A percentile compares a stretch with the other conserved stretches of the same genome.
phyloP scores from a whole-genome alignment of 2,329 filamentous ascomycete species.

The Botrytis sinoallii region DNA sequence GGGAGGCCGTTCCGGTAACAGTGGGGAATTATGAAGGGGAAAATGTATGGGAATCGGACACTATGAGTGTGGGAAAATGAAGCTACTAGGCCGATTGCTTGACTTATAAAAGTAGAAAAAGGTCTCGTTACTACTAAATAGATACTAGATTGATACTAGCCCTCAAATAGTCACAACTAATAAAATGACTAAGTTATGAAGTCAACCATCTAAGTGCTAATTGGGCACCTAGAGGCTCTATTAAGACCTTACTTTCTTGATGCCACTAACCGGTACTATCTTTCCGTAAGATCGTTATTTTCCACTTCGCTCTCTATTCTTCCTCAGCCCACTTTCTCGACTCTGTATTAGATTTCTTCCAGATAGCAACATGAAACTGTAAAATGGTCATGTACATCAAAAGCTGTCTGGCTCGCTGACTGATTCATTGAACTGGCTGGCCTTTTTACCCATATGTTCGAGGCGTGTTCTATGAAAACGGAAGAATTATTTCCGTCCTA shows the following conservation, averaged over 20 bases:
- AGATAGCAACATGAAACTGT: not conserved
- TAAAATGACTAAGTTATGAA: not conserved
- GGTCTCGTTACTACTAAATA: not conserved
- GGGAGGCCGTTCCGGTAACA: not conserved
- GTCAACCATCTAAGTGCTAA: not conserved
- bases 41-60: not conserved
- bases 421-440: not conserved
- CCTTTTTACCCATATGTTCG: not conserved
- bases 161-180: not conserved
- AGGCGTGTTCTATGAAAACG: constrained; percentile 11
- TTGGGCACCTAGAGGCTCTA: not conserved
- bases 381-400: not conserved
- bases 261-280: not conserved
- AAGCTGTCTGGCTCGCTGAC: not conserved
- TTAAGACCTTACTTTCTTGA: not conserved
- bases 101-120: not conserved
- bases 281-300: not conserved
- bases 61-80: too few relatives aligned
- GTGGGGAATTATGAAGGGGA: not conserved
- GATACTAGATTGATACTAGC: not conserved
- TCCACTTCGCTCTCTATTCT: not conserved
- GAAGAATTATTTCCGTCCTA: constrained; percentile 19
- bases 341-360: not conserved
- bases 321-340: not conserved
- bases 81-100: not conserved